Percentiles rank a stretch among this genome's conserved stretches.
These are phyloP conservation scores for Pulveroboletus frians DNA, from an alignment of 768 basidiomycete species.

Conservation along the genomic window DNA sequence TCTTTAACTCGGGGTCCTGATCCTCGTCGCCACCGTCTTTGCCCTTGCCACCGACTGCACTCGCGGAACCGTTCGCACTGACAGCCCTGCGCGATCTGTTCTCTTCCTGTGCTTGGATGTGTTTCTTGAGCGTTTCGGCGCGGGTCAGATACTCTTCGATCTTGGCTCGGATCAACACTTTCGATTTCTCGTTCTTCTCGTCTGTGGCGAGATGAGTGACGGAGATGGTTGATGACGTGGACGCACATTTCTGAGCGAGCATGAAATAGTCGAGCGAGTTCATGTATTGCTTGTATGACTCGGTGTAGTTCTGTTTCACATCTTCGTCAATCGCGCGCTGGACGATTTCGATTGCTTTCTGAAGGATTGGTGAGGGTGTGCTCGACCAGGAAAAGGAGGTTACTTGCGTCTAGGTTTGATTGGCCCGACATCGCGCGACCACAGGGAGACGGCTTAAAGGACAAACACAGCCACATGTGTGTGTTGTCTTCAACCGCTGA, in stretches of 20 bases:
- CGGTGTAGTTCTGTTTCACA: constrained; percentile 85
- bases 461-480: constrained; percentile 16
- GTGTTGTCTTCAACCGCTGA: neutral
- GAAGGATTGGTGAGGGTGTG: constrained; percentile 15
- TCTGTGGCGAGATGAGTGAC: constrained; percentile 29
- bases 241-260: constrained; percentile 87
- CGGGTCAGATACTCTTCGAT: constrained; percentile 87
- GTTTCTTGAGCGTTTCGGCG: constrained; percentile 87
- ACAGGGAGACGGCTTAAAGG: neutral
- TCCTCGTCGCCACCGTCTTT: constrained; percentile 57
- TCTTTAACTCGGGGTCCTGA: constrained; percentile 90
- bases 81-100: constrained; percentile 45
- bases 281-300: constrained; percentile 92
- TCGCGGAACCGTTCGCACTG: constrained; percentile 44
- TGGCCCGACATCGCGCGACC: constrained; percentile 38
- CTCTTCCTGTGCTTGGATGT: constrained; percentile 61
- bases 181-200: constrained; percentile 94
- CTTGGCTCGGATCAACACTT: constrained; percentile 78
- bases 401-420: constrained; percentile 45
- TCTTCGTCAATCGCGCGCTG: constrained; percentile 93
- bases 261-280: constrained; percentile 98
- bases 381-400: neutral
- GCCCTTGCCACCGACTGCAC: constrained; percentile 40
- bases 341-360: constrained; percentile 87
- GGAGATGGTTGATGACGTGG: neutral